Evolutionary conservation across 83 land plant species (phyloP).

Genomic region (Isoetes engelmannii): DNA sequence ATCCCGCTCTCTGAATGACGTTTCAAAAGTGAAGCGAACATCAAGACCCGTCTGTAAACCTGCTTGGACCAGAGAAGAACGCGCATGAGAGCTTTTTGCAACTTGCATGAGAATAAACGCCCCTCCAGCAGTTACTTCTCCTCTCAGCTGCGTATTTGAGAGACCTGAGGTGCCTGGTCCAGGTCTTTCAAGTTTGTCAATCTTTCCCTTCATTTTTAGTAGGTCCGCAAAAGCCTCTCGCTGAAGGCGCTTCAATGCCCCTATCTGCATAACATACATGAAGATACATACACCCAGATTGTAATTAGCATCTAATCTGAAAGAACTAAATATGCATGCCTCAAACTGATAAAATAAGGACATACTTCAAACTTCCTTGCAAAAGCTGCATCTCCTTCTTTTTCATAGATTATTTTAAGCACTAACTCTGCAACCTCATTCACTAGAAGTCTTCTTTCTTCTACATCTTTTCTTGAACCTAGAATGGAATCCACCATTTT

Average conservation of each 20-base stretch:
- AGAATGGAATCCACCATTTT: constrained; percentile 8
- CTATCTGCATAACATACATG: constrained; percentile 45
- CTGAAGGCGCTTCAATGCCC: constrained; percentile 65
- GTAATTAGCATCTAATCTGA: background rate
- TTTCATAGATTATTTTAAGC: constrained; percentile 10
- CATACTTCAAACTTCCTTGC: constrained; percentile 28
- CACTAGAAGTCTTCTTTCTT: constrained; percentile 7
- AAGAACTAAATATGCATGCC: background rate
- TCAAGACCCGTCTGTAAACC: constrained; percentile 56
- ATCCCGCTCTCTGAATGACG: constrained; percentile 52
- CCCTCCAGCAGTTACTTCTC: constrained; percentile 48
- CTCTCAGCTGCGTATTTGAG: constrained; percentile 49
- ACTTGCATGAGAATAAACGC: constrained; percentile 44
- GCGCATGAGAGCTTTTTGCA: constrained; percentile 29
- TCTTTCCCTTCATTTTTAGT: constrained; percentile 63
- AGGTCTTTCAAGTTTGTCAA: constrained; percentile 52
- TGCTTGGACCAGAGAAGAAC: constrained; percentile 36
- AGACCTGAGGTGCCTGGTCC: constrained; percentile 41
- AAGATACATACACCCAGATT: background rate
- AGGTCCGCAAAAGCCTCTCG: constrained; percentile 73
- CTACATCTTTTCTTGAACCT: background rate
- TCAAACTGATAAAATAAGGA: background rate
- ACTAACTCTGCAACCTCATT: constrained; percentile 10
- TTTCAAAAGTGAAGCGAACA: constrained; percentile 63
- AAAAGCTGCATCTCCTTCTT: constrained; percentile 16